Evolutionary conservation across 2,329 filamentous ascomycete species (phyloP).

Genomic region (Thelonectria olida): DNA sequence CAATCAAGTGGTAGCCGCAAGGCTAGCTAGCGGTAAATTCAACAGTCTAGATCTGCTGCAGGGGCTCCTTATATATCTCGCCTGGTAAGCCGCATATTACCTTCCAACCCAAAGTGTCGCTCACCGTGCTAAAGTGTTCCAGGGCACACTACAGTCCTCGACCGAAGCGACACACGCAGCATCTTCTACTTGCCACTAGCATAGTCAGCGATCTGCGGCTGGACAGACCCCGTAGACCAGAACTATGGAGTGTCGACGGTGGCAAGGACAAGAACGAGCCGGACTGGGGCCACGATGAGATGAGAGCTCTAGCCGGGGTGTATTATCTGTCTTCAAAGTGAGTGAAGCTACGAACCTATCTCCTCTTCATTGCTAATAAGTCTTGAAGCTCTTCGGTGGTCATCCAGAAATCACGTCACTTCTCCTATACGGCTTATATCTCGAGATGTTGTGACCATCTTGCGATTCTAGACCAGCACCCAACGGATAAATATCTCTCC

Average conservation of each 20-base stretch:
- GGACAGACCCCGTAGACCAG: conserved; percentile 36
- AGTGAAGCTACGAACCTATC: accelerated
- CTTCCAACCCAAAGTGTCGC: accelerated
- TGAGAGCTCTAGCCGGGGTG: conserved; percentile 39
- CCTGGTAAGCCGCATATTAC: conserved; percentile 35
- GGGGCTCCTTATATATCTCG: conserved; percentile 42
- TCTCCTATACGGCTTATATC: conserved; percentile 37
- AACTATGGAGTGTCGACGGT: conserved; percentile 38
- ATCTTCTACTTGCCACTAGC: conserved; percentile 41
- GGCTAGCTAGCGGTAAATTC: conserved; percentile 32
- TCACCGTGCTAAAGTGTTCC: neutral
- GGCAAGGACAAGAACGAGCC: conserved; percentile 26
- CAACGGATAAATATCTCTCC: conserved; percentile 38
- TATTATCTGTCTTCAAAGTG: conserved; percentile 45
- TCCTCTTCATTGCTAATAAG: accelerated
- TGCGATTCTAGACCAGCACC: conserved; percentile 11
- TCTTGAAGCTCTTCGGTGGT: conserved; percentile 39
- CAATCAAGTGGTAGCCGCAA: conserved; percentile 32
- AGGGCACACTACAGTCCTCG: conserved; percentile 46
- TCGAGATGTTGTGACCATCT: conserved; percentile 37
- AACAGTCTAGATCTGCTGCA: conserved; percentile 41
- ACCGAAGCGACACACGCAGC: conserved; percentile 40
- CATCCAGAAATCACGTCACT: conserved; percentile 41
- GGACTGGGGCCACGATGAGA: conserved; percentile 41
- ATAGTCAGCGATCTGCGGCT: conserved; percentile 44